Percentiles rank a stretch among this genome's conserved stretches.
Evolutionary conservation across 2,329 filamentous ascomycete genomes (phyloP).

Genomic region (Xylariales sp.): DNA sequence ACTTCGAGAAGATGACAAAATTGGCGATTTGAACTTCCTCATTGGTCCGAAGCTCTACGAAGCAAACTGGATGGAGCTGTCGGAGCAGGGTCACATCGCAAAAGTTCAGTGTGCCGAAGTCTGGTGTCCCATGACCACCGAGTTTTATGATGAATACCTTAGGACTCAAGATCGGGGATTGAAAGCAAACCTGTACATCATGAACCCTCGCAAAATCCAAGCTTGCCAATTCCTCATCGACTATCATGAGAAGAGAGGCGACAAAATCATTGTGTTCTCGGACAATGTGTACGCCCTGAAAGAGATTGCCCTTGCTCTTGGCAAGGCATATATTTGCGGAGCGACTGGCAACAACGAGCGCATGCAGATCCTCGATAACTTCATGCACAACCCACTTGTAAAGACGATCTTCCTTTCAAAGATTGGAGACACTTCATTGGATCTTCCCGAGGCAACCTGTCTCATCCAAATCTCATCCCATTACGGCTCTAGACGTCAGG

Average conservation of each 20-base stretch:
- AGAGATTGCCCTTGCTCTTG: conserved; percentile 76
- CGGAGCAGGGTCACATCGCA: conserved; percentile 94
- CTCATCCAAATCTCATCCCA: conserved; percentile 97
- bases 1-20: conserved; percentile 96
- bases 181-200: conserved; percentile 68
- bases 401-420: conserved; percentile 96
- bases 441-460: conserved; percentile 92
- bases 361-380: conserved; percentile 83
- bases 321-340: conserved; percentile 88
- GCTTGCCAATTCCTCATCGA: conserved; percentile 98
- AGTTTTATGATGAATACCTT: conserved; percentile 95
- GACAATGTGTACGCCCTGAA: conserved; percentile 94
- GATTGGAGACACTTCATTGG: conserved; percentile 96
- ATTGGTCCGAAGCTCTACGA: conserved; percentile 98
- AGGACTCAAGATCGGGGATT: conserved; percentile 31
- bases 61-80: conserved; percentile 98
- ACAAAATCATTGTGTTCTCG: conserved; percentile 98
- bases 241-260: conserved; percentile 89
- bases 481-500: conserved; percentile 93
- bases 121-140: conserved; percentile 98
- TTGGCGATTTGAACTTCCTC: conserved; percentile 92
- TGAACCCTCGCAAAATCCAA: conserved; percentile 97
- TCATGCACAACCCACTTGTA: conserved; percentile 85
- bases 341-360: conserved; percentile 83
- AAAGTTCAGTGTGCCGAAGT: conserved; percentile 97